Evolutionary conservation across 2,329 filamentous ascomycete species (phyloP).

Genomic region (Ceratocystis ficicola): DNA sequence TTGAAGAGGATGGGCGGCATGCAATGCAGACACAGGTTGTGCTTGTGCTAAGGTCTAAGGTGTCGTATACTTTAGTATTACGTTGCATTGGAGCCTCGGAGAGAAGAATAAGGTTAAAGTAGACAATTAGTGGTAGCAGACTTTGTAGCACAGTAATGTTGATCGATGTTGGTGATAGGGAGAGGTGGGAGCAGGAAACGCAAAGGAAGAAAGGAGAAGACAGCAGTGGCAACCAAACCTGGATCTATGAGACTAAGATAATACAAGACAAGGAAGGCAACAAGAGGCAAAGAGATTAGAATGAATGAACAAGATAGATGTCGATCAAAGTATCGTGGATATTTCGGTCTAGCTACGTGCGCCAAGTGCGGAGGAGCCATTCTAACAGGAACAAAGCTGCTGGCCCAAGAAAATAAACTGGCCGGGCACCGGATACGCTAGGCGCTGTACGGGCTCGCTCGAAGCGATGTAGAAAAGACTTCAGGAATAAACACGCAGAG

Average conservation of each 20-base stretch:
- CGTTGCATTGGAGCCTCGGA: background rate
- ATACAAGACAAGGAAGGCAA: slow-evolving; percentile 4
- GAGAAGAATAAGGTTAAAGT: background rate
- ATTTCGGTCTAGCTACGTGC: background rate
- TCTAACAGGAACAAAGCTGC: too few species aligned
- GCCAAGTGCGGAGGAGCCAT: too few species aligned
- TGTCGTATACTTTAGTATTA: too few species aligned
- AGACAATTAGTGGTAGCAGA: too few species aligned
- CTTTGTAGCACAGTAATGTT: too few species aligned
- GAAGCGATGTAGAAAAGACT: too few species aligned
- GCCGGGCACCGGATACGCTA: too few species aligned
- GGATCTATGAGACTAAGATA: background rate
- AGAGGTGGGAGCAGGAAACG: background rate
- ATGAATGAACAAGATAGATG: slow-evolving; percentile 4
- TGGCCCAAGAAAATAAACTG: too few species aligned
- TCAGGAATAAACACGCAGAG: too few species aligned
- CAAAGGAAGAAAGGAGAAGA: background rate
- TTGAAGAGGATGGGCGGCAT: background rate
- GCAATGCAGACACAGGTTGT: background rate
- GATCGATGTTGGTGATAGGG: too few species aligned
- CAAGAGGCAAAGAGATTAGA: background rate
- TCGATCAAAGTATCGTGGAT: background rate
- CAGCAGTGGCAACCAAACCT: background rate
- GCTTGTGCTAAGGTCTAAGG: too few species aligned
- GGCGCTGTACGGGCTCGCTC: too few species aligned